phyloP scores from a whole-genome alignment of 169 alveolate species.

The Ichthyophthirius multifiliis region DNA sequence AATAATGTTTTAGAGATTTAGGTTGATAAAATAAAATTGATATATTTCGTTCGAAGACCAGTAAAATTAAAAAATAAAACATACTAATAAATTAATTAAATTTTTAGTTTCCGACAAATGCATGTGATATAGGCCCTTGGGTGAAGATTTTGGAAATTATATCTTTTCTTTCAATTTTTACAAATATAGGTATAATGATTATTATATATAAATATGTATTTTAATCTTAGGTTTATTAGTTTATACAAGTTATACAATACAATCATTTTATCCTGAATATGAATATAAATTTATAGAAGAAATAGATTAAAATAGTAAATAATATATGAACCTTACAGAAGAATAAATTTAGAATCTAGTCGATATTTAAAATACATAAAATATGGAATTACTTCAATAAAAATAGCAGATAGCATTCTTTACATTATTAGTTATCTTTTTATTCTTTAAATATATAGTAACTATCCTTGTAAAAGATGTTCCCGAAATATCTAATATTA shows the following conservation, averaged over 20 bases:
- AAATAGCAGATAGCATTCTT: conserved; percentile 4
- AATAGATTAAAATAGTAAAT: too few relatives aligned
- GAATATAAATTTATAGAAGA: too few relatives aligned
- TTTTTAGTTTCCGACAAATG: conserved; percentile 9
- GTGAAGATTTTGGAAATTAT: conserved; percentile 20
- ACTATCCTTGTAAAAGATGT: conserved; percentile 13
- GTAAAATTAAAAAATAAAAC: neutral
- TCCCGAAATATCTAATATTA: conserved; percentile 25
- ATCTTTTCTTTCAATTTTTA: conserved; percentile 21
- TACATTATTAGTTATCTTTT: conserved; percentile 16
- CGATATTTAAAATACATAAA: neutral
- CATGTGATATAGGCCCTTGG: conserved; percentile 35
- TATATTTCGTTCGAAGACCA: conserved; percentile 7
- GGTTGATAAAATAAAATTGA: conserved; percentile 30
- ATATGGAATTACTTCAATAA: neutral
- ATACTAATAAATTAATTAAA: neutral
- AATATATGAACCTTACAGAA: neutral
- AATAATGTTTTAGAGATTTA: conserved; percentile 21
- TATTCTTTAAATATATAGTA: conserved; percentile 15
- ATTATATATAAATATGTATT: neutral
- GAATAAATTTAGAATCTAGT: neutral
- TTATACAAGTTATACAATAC: neutral
- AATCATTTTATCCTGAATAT: too few relatives aligned
- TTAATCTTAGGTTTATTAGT: neutral
- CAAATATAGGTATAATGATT: conserved; percentile 18